These are phyloP conservation scores for Aspergillus leporis DNA, from an alignment of 495 filamentous ascomycete genomes.

Conservation along the genomic window DNA sequence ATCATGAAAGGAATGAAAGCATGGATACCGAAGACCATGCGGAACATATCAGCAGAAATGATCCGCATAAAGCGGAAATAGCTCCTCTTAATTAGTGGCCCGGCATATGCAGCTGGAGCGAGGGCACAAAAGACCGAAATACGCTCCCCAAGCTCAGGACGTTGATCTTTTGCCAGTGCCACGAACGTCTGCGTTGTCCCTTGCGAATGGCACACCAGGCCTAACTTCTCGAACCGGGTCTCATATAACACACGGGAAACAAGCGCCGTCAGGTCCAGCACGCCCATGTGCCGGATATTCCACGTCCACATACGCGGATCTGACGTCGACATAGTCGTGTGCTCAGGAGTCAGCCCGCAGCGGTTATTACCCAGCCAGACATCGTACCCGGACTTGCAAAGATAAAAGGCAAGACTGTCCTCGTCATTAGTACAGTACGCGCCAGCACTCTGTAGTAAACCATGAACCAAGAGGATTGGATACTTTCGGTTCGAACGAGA, in stretches of 20 bases:
- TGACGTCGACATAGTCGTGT: constrained; percentile 63
- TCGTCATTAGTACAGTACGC: constrained; percentile 92
- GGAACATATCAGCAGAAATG: constrained; percentile 74
- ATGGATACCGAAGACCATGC: constrained; percentile 87
- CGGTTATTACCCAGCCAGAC: constrained; percentile 97
- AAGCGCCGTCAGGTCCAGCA: constrained; percentile 87
- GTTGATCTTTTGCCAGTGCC: constrained; percentile 87
- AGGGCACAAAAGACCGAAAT: constrained; percentile 92
- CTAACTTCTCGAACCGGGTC: constrained; percentile 82
- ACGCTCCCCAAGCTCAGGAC: constrained; percentile 80
- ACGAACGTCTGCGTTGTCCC: constrained; percentile 90
- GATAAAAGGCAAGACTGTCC: constrained; percentile 84
- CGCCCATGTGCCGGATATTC: constrained; percentile 94
- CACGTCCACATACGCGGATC: constrained; percentile 97
- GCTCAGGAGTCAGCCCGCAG: constrained; percentile 79
- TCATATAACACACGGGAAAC: constrained; percentile 78
- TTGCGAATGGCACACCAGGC: constrained; percentile 85
- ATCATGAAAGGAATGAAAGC: constrained; percentile 97
- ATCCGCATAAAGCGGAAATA: constrained; percentile 92
- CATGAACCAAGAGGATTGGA: constrained; percentile 86
- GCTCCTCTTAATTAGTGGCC: constrained; percentile 78
- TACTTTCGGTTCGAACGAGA: constrained; percentile 61
- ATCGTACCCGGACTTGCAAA: constrained; percentile 92
- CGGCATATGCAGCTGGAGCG: constrained; percentile 89
- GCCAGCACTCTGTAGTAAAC: constrained; percentile 82